Conservation (phyloP, 1,284 basidiomycete genomes). For the Sphagnurus paluster region DNA sequence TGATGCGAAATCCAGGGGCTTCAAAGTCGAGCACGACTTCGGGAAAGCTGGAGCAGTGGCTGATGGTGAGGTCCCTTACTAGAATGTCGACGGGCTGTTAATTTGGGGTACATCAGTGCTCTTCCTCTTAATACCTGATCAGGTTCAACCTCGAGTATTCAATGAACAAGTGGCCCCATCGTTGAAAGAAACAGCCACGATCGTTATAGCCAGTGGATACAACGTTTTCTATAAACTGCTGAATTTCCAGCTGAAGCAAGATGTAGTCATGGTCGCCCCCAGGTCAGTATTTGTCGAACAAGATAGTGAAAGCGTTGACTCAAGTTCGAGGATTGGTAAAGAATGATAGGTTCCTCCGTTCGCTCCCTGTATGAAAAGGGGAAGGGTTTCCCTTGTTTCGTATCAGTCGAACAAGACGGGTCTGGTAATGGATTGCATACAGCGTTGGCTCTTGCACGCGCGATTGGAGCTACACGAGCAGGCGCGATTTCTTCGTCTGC, state of each 20-base stretch:
- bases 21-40: constrained; percentile 59
- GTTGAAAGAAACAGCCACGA: constrained; percentile 48
- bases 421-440: constrained; percentile 46
- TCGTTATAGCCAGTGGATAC: constrained; percentile 66
- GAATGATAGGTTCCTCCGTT: constrained; percentile 68
- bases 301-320: neutral
- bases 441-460: constrained; percentile 55
- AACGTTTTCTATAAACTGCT: constrained; percentile 65
- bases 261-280: constrained; percentile 69
- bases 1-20: constrained; percentile 56
- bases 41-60: constrained; percentile 54
- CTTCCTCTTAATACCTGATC: constrained; percentile 64
- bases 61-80: constrained; percentile 41
- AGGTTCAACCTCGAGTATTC: constrained; percentile 62
- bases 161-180: constrained; percentile 52
- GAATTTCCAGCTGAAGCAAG: constrained; percentile 52
- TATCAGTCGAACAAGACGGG: constrained; percentile 65
- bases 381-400: constrained; percentile 64
- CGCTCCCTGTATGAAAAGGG: constrained; percentile 60
- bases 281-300: constrained; percentile 33
- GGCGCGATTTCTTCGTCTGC: constrained; percentile 67
- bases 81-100: neutral
- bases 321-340: too few species aligned
- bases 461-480: constrained; percentile 62
- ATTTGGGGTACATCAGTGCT: constrained; percentile 38